Percentiles rank a stretch among this genome's conserved stretches.
These are phyloP conservation scores for Pythium inflatum DNA, from an alignment of 352 stramenopile genomes.

Conservation along the genomic window DNA sequence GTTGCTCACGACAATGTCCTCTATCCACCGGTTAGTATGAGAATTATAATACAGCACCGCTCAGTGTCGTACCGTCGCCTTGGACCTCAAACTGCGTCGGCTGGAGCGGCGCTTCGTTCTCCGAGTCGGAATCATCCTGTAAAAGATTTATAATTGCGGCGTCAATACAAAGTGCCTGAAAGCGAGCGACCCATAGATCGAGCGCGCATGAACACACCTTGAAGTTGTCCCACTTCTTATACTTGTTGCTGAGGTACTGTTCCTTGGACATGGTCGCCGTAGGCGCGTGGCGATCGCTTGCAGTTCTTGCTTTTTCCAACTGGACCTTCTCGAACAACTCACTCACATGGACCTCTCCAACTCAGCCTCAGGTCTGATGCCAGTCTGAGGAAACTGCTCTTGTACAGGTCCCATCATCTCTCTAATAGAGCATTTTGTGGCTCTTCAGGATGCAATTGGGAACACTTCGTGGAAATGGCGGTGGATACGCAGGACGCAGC, in stretches of 20 bases:
- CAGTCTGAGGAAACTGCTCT: conserved; percentile 1
- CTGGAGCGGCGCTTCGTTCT: conserved; percentile 52
- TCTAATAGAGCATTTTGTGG: conserved; percentile 20
- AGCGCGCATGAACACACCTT: conserved; percentile 41
- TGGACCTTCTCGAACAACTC: conserved; percentile 33
- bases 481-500: conserved; percentile 5
- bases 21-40: conserved; percentile 28
- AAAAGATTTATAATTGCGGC: neutral
- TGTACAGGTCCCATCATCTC: conserved; percentile 7
- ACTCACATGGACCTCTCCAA: conserved; percentile 3
- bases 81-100: conserved; percentile 83
- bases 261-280: conserved; percentile 45
- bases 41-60: neutral
- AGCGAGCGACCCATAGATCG: neutral
- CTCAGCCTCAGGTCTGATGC: conserved; percentile 18
- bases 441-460: conserved; percentile 10
- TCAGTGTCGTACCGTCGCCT: conserved; percentile 57
- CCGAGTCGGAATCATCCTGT: conserved; percentile 69
- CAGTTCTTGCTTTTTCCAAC: neutral
- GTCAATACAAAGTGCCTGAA: conserved; percentile 10
- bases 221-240: conserved; percentile 90
- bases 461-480: conserved; percentile 2
- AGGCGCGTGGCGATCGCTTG: neutral
- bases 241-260: conserved; percentile 85
- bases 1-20: conserved; percentile 79